Percentiles rank a stretch among this genome's conserved stretches.
Evolutionary conservation across 495 filamentous ascomycete genomes (phyloP).

Genomic region (Daldinia bambusicola): DNA sequence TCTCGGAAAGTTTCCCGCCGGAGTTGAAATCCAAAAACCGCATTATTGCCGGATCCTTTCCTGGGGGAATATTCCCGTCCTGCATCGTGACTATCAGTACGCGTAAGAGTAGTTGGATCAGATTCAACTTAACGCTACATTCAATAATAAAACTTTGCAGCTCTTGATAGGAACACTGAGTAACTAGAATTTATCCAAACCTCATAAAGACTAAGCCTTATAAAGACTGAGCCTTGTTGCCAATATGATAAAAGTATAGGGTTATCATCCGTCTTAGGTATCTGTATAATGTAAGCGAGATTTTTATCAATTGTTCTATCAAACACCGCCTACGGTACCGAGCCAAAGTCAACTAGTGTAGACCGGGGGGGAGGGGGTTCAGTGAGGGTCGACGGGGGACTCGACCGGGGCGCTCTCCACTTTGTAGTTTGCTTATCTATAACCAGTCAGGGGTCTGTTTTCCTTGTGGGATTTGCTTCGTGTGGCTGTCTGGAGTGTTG

Average conservation of each 20-base stretch:
- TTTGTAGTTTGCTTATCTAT: constrained; percentile 31
- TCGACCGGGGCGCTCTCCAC: constrained; percentile 17
- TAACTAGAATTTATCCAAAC: background rate
- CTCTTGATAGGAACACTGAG: too few species aligned
- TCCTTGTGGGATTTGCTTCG: background rate
- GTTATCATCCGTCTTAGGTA: background rate
- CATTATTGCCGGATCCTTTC: background rate
- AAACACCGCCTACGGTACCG: background rate
- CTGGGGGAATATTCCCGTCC: background rate
- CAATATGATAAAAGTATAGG: too few species aligned
- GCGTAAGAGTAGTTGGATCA: background rate
- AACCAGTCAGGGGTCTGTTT: constrained; percentile 29
- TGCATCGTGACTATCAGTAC: background rate
- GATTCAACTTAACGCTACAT: background rate
- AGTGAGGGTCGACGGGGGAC: constrained; percentile 2
- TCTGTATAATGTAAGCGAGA: background rate
- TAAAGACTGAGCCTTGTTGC: too few species aligned
- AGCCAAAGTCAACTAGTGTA: constrained; percentile 19
- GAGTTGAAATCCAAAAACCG: background rate
- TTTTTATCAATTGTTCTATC: background rate
- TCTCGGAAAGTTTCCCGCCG: background rate
- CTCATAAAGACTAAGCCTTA: background rate
- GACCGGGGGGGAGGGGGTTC: constrained; percentile 9
- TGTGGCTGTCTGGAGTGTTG: too few species aligned
- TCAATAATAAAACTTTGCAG: background rate